Conservation (phyloP, 768 basidiomycete genomes). For the Mycena galopus region DNA sequence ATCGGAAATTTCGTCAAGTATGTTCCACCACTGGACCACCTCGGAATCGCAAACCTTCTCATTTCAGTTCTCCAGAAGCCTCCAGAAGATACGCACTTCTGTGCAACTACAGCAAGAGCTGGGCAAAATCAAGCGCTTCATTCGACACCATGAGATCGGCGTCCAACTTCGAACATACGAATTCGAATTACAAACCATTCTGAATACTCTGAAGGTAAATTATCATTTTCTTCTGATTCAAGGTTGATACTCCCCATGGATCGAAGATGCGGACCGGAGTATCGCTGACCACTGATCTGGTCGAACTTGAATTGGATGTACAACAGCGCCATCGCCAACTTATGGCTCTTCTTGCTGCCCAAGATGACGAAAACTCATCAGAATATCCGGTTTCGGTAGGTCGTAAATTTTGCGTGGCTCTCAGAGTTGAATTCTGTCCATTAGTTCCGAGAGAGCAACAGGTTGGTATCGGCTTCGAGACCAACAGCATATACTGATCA, state of each 20-base stretch:
- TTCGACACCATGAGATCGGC: slow-evolving; percentile 9
- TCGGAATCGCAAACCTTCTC: too few species aligned
- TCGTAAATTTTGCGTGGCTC: too few species aligned
- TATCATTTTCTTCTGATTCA: too few species aligned
- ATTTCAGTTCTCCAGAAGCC: not conserved
- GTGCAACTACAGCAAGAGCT: slow-evolving; percentile 1
- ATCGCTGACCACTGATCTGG: not conserved
- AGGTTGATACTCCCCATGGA: too few species aligned
- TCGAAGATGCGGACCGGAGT: too few species aligned
- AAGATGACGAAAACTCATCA: not conserved
- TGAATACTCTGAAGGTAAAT: too few species aligned
- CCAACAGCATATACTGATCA: not conserved
- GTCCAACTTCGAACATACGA: not conserved
- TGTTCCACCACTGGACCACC: not conserved
- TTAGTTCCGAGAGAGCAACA: not conserved
- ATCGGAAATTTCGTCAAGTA: slow-evolving; percentile 2
- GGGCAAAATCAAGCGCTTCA: slow-evolving; percentile 10
- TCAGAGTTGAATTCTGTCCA: too few species aligned
- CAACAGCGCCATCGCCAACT: slow-evolving; percentile 12
- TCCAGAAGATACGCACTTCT: not conserved
- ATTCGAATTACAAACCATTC: not conserved
- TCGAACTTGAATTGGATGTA: slow-evolving; percentile 1
- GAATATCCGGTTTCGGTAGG: not conserved
- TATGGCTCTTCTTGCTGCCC: not conserved
- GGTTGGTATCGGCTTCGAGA: not conserved